These are phyloP conservation scores for Lactarius sp. DNA, from an alignment of 768 basidiomycete genomes.

Conservation along the genomic window DNA sequence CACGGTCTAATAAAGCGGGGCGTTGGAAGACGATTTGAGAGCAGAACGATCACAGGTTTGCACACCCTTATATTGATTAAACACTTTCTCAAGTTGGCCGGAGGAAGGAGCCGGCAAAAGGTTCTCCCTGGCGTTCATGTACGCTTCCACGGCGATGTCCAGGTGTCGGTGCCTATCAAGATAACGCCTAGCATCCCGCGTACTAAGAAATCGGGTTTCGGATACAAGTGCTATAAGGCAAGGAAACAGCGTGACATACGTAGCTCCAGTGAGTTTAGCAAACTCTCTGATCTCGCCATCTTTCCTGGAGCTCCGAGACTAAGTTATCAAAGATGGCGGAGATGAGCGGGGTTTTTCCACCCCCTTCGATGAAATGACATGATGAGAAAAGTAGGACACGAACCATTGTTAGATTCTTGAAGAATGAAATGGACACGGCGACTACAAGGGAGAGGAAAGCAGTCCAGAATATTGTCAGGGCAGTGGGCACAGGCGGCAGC, in stretches of 20 bases:
- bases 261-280: constrained; percentile 17
- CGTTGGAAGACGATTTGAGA: not conserved
- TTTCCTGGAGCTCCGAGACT: constrained; percentile 20
- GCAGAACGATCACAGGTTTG: not conserved
- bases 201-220: constrained; percentile 26
- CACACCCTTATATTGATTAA: constrained; percentile 43
- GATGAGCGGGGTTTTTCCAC: not conserved
- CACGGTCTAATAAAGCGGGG: constrained; percentile 41
- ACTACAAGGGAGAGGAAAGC: constrained; percentile 11
- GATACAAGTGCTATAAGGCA: not conserved
- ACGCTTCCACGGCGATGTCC: constrained; percentile 72
- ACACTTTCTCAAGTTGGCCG: constrained; percentile 38
- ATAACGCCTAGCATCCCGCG: constrained; percentile 59
- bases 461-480: not conserved
- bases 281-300: constrained; percentile 20
- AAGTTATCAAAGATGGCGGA: not conserved
- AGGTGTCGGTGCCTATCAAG: constrained; percentile 65
- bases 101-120: constrained; percentile 25
- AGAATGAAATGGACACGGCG: constrained; percentile 1
- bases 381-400: not conserved
- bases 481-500: not conserved
- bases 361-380: not conserved
- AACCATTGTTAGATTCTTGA: constrained; percentile 17
- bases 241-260: constrained; percentile 13
- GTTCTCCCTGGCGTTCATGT: constrained; percentile 50